A percentile compares a stretch with the other conserved stretches of the same genome.
These are phyloP conservation scores for Auricularia cornea DNA, from an alignment of 768 basidiomycete genomes.

Conservation along the genomic window DNA sequence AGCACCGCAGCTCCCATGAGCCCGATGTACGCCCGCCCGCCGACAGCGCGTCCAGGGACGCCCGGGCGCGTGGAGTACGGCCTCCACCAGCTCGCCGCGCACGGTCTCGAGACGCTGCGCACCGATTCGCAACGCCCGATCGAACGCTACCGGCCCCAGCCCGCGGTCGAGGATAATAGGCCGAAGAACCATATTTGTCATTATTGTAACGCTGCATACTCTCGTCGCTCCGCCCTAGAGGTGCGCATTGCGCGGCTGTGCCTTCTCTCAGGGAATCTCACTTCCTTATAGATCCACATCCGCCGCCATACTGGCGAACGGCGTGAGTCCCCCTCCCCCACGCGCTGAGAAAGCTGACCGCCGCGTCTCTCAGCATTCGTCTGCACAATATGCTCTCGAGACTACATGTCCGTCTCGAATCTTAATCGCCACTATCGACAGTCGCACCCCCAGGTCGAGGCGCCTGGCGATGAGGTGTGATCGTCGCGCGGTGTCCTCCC, in stretches of 20 bases:
- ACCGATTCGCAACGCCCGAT: background rate
- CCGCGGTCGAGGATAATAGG: background rate
- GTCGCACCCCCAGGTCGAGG: background rate
- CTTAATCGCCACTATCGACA: background rate
- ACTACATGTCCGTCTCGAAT: background rate
- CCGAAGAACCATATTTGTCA: background rate
- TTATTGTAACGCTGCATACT: background rate
- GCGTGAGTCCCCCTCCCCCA: background rate
- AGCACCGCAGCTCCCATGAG: background rate
- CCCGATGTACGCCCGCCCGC: background rate
- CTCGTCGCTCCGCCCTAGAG: background rate
- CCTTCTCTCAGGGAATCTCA: no score
- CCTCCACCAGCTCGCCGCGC: background rate
- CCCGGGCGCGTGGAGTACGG: background rate
- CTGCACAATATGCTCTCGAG: background rate
- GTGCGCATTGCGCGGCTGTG: background rate
- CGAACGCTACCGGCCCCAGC: background rate
- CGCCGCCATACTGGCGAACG: background rate
- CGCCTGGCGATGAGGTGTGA: background rate
- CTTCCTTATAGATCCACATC: background rate
- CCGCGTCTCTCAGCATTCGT: background rate
- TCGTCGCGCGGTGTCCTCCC: background rate
- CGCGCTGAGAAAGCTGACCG: no score
- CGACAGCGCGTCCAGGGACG: background rate
- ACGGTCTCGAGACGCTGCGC: background rate